A percentile compares a stretch with the other conserved stretches of the same genome.
phyloP scores from a whole-genome alignment of 495 filamentous ascomycete genomes.

The Aspergillus leporis region DNA sequence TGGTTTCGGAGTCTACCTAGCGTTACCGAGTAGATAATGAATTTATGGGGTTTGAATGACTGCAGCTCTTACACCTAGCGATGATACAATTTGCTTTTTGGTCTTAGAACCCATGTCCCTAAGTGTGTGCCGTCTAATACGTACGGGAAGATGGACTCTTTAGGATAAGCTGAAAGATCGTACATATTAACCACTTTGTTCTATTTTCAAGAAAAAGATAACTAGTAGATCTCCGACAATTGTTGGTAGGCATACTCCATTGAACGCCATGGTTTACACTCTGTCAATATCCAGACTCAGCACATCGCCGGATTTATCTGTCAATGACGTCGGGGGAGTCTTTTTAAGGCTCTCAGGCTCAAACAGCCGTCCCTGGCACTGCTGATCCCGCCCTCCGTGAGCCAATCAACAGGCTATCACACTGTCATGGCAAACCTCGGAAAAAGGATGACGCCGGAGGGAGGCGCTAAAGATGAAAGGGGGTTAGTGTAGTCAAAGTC shows the following conservation, averaged over 20 bases:
- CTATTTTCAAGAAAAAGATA: no score
- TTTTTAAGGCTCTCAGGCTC: slow-evolving; percentile 6
- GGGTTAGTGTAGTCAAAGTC: slow-evolving; percentile 37
- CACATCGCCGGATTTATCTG: neutral
- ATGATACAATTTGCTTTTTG: neutral
- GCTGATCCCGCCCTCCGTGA: slow-evolving; percentile 9
- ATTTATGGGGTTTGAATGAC: slow-evolving; percentile 17
- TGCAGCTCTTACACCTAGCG: neutral
- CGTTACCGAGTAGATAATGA: slow-evolving; percentile 30
- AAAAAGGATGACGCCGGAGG: slow-evolving; percentile 19
- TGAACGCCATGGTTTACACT: no score
- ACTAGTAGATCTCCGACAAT: no score
- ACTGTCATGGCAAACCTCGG: slow-evolving; percentile 9
- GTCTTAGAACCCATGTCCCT: neutral
- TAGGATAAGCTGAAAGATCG: neutral
- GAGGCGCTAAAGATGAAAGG: slow-evolving; percentile 18
- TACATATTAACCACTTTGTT: no score
- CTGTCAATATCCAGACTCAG: no score
- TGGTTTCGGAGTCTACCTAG: slow-evolving; percentile 22
- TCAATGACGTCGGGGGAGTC: slow-evolving; percentile 27
- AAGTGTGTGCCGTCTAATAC: neutral
- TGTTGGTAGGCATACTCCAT: no score
- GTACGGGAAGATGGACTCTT: neutral
- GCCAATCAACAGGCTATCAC: slow-evolving; percentile 10
- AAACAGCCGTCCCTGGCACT: neutral